phyloP scores from a whole-genome alignment of 2,329 filamentous ascomycete genomes.

The Xylaria sp. region DNA sequence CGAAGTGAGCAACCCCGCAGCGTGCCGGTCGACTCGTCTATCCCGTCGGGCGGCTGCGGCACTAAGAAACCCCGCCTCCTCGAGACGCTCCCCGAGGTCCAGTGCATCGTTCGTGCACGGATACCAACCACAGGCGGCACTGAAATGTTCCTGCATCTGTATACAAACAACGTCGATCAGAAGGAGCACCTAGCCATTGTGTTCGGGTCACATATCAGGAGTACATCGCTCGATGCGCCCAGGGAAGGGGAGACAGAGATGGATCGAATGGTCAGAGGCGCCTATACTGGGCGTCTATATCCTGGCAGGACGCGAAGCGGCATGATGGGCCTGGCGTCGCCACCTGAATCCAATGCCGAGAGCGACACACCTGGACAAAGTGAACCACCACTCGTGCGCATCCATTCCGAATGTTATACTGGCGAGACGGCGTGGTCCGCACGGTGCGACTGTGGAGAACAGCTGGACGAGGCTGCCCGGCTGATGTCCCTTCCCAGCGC shows the following conservation, averaged over 20 bases:
- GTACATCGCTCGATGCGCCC: slow-evolving; percentile 75
- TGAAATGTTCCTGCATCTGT: slow-evolving; percentile 97
- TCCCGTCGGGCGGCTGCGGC: slow-evolving; percentile 69
- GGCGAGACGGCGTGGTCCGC: slow-evolving; percentile 99
- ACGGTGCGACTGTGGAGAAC: slow-evolving; percentile 96
- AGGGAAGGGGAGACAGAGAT: slow-evolving; percentile 83
- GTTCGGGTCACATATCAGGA: slow-evolving; percentile 87
- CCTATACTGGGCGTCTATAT: slow-evolving; percentile 88
- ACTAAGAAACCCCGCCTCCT: slow-evolving; percentile 77
- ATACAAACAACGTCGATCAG: slow-evolving; percentile 90
- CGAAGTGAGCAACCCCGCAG: slow-evolving; percentile 58
- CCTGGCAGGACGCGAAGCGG: slow-evolving; percentile 85
- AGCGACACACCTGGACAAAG: slow-evolving; percentile 28
- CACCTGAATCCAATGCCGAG: slow-evolving; percentile 26
- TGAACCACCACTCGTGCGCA: slow-evolving; percentile 81
- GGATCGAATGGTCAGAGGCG: slow-evolving; percentile 93
- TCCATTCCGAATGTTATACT: slow-evolving; percentile 98
- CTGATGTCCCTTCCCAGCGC: slow-evolving; percentile 82
- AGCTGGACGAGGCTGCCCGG: slow-evolving; percentile 93
- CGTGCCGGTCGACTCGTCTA: slow-evolving; percentile 69
- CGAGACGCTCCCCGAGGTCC: slow-evolving; percentile 81
- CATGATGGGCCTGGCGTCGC: slow-evolving; percentile 57
- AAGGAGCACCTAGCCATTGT: slow-evolving; percentile 99
- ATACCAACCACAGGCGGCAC: slow-evolving; percentile 93
- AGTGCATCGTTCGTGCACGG: slow-evolving; percentile 91